A percentile compares a stretch with the other conserved stretches of the same genome.
phyloP scores from a whole-genome alignment of 164 flowering plant species.

The Brasenia schreberi region DNA sequence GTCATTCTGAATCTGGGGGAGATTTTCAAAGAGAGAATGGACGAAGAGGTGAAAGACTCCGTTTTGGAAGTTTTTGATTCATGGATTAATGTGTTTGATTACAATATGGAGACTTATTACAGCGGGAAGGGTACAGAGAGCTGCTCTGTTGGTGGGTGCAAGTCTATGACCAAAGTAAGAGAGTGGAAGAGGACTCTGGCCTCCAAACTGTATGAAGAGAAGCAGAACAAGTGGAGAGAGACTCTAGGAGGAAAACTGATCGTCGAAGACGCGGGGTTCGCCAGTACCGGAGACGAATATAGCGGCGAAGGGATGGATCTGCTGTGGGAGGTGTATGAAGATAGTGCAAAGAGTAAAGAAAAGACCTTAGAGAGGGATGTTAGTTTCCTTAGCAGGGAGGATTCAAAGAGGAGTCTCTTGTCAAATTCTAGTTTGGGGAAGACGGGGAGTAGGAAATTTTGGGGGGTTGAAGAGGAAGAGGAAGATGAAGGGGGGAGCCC shows the following conservation, averaged over 20 bases:
- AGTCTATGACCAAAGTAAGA: slow-evolving; percentile 62
- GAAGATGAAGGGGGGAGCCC: slow-evolving; percentile 20
- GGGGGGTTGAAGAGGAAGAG: slow-evolving; percentile 8
- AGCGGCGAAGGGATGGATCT: slow-evolving; percentile 64
- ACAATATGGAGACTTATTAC: slow-evolving; percentile 2
- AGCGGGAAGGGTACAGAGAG: slow-evolving; percentile 17
- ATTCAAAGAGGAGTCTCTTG: slow-evolving; percentile 3
- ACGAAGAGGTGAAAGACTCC: neutral
- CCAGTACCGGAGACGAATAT: slow-evolving; percentile 12
- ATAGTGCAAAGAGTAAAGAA: slow-evolving; percentile 9
- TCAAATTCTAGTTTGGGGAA: slow-evolving; percentile 2
- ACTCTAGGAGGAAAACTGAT: slow-evolving; percentile 1
- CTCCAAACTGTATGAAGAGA: slow-evolving; percentile 83
- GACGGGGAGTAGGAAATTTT: slow-evolving; percentile 1
- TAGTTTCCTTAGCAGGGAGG: neutral
- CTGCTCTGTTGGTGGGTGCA: slow-evolving; percentile 13
- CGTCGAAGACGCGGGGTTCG: neutral
- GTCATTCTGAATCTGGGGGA: neutral
- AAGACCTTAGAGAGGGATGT: slow-evolving; percentile 10
- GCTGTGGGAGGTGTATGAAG: slow-evolving; percentile 82
- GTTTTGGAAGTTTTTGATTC: neutral
- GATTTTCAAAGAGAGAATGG: neutral
- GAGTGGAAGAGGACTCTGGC: slow-evolving; percentile 92
- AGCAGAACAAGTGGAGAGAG: slow-evolving; percentile 25
- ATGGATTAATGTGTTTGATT: neutral